Percentiles rank a stretch among this genome's conserved stretches.
Evolutionary conservation across 176 grass and related monocot genomes (phyloP).

Genomic region (Microstegium vimineum): DNA sequence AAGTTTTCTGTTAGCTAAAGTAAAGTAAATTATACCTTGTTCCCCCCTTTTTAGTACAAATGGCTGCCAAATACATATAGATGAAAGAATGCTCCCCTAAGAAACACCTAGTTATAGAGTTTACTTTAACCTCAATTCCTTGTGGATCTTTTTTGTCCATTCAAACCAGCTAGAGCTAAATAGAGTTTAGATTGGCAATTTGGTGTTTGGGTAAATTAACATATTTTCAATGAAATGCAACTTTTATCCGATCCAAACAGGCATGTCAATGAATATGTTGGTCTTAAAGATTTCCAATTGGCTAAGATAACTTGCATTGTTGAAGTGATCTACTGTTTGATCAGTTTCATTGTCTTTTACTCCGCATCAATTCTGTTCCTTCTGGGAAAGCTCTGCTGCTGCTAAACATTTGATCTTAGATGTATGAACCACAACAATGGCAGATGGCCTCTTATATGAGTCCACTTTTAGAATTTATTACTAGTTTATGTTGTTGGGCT

Average conservation of each 20-base stretch:
- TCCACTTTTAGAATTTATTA: background rate
- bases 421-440: constrained; percentile 17
- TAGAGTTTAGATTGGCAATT: background rate
- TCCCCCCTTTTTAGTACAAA: background rate
- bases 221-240: constrained; percentile 16
- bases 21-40: constrained; percentile 40
- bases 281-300: background rate
- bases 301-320: background rate
- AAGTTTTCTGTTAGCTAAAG: constrained; percentile 49
- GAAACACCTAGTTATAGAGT: background rate
- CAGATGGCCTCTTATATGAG: background rate
- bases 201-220: background rate
- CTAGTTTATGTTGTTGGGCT: background rate
- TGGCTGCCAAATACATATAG: background rate
- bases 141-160: too few relatives aligned
- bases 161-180: too few relatives aligned
- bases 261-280: background rate
- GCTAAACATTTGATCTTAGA: too few relatives aligned
- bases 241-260: background rate
- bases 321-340: background rate
- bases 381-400: background rate
- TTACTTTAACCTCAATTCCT: constrained; percentile 18
- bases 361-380: background rate
- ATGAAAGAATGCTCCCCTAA: background rate
- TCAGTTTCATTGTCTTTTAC: background rate